Evolutionary conservation across 805 yeast genomes (phyloP), one percentile per base, ranked within the genome.

Genomic region (Hanseniaspora thailandica): DNA sequence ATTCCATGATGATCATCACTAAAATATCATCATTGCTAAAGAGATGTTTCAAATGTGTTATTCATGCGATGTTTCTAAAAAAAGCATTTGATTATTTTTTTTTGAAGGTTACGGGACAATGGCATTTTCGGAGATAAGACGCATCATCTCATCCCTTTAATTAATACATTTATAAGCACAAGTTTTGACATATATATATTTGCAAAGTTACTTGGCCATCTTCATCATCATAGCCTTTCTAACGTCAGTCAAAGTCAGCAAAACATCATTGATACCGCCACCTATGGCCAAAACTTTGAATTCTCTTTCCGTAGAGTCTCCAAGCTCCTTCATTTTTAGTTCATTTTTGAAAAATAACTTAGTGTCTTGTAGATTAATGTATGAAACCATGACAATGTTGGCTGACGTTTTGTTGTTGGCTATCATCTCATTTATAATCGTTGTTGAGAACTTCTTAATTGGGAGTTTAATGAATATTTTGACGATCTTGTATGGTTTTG

Each of bases 391-490:
- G 2, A 67, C 67, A 9, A 66, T 61, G 47, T 67, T 67, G 55
- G 69, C 66, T 39, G 62, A 64, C 8, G 68, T 64, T 50, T 61
- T 61, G 17, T 30, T 50, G 2, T n/a, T 25, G 20, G 8, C 17
- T 23, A 36, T 45, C 20, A 51, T 4, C 10, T 50, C 40, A 28
- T 41, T 34, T 4, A 50, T 25, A 6, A 20, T 22, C 62, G 53
- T 57, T 69, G 58, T 57, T 60, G 48, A 38, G 44, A 63, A 66
- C 19, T 59, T 52, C 43, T 60, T 63, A n/a, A 62, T 60, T 5
- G 69, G 70, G 28, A 64, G 62, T 50, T 59, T 64, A 10, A 67
- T 58, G 48, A 65, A 67, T 4, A 61, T 57, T 28, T 64, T 67
- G 34, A 66, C 57, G 19, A 67, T 66, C 49, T 66, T 65, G 33